phyloP scores from a whole-genome alignment of 192 early-diverging fungal species.

The Podila horticola region DNA sequence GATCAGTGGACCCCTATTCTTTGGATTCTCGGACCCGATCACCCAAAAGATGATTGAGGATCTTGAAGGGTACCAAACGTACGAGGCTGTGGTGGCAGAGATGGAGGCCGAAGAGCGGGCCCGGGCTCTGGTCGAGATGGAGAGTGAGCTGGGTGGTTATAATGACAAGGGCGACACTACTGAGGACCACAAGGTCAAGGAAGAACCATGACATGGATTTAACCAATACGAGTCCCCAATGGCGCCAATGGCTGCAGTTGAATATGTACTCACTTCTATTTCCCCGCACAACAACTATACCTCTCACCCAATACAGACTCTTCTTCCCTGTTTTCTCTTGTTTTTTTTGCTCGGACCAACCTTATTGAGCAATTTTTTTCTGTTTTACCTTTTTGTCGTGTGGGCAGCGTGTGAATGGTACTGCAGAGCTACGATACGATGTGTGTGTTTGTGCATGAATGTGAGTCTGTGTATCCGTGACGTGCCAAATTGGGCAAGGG shows the following conservation, averaged over 20 bases:
- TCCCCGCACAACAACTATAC: too few relatives aligned
- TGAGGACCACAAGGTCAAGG: not conserved
- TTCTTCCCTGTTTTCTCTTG: too few relatives aligned
- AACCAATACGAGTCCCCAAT: not conserved
- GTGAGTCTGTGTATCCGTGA: too few relatives aligned
- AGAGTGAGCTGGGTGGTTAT: not conserved
- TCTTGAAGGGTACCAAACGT: slow-evolving; percentile 53
- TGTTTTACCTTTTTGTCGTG: too few relatives aligned
- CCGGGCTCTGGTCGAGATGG: not conserved
- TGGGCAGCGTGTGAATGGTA: too few relatives aligned
- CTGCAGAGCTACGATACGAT: too few relatives aligned
- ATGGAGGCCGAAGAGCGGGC: not conserved
- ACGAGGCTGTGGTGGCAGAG: slow-evolving; percentile 37
- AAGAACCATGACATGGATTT: not conserved
- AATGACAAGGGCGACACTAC: not conserved
- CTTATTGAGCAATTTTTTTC: too few relatives aligned
- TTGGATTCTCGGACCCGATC: slow-evolving; percentile 66
- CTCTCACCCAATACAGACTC: too few relatives aligned
- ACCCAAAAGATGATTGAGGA: slow-evolving; percentile 59
- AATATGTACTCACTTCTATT: not conserved
- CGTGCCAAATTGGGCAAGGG: too few relatives aligned
- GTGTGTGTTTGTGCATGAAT: too few relatives aligned
- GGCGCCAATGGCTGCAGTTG: not conserved
- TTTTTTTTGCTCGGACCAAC: too few relatives aligned
- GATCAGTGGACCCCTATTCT: slow-evolving; percentile 66